Evolutionary conservation across 2,329 filamentous ascomycete species (phyloP), one percentile per base, ranked within the genome.

Genomic region (Aspergillus proliferans): DNA sequence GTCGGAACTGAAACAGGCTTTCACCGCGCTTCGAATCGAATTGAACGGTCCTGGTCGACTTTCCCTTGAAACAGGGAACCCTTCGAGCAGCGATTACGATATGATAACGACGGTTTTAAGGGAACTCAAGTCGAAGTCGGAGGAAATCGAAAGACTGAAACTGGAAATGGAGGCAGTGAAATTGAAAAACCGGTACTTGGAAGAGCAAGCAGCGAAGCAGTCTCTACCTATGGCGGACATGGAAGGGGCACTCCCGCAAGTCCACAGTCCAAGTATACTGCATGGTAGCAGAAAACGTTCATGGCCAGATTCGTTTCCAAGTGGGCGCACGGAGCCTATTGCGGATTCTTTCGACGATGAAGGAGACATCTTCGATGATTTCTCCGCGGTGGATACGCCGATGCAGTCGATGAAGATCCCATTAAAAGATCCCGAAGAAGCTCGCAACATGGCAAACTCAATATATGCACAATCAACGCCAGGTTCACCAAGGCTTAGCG

Each of bases 21-120:
- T 71, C 42, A 69, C 61, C 4, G 55, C 66, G 2, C 58, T 71
- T 43, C 64, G 66, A 15, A 63, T 70, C 14, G 67, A 71, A 45
- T 43, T 71, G 18, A 68, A 70, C 33, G 60, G 57, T 4, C 61
- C 66, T 0, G 60, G 49, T 5, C 55, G 58, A 2, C 53, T 58
- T 21, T 21, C 51, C 0, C 50, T 53, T n/a, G 64, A 66, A 5
- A 44, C 50, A 5, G 56, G 56, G 12, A 47, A 47, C 6, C 45
- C 51, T 2, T 47, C 58, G 9, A 57, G 55, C 12, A 57, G 56
- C 18, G 58, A 60, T 6, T 67, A 69, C 46, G 61, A 69, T 21
- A 70, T 71, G 67, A 58, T 71, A 19, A 60, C 61, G 7, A 69
- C 66, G 1, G 65, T 70, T 1, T 46, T 71, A 39, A 69, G 62